Percentiles rank a stretch among this genome's conserved stretches.
phyloP scores from a whole-genome alignment of 1,284 basidiomycete genomes.

The Cryptococcus sp. region DNA sequence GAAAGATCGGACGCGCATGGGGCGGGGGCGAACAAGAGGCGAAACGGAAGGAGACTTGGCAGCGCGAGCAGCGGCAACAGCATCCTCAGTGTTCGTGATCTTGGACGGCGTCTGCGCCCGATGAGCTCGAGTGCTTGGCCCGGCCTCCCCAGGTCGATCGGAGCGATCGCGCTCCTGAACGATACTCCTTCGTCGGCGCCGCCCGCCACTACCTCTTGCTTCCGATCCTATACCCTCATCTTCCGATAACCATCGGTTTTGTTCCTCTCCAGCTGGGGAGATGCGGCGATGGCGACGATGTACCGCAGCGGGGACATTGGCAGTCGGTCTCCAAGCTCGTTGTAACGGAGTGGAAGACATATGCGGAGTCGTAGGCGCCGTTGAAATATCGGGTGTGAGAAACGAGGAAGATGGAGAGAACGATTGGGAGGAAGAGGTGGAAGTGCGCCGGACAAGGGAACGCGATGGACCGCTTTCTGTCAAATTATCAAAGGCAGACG shows the following conservation, averaged over 20 bases:
- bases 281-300: conserved; percentile 18
- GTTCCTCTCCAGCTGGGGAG: conserved; percentile 12
- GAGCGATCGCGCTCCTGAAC: conserved; percentile 4
- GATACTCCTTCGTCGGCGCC: conserved; percentile 4
- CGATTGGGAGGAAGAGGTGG: conserved; percentile 2
- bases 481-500: not conserved
- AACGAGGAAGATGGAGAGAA: conserved; percentile 6
- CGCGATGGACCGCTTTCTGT: conserved; percentile 6
- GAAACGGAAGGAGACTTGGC: not conserved
- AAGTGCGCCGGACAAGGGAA: conserved; percentile 1
- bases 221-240: conserved; percentile 35
- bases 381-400: conserved; percentile 13
- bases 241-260: conserved; percentile 44
- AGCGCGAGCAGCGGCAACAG: not conserved
- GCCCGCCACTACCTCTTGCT: conserved; percentile 1
- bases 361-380: conserved; percentile 18
- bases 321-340: conserved; percentile 31
- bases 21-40: not conserved
- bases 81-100: conserved; percentile 1
- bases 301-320: conserved; percentile 24
- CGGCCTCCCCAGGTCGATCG: conserved; percentile 1
- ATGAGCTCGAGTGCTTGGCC: not conserved
- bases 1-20: not conserved
- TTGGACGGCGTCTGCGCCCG: not conserved
- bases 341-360: not conserved